A percentile compares a stretch with the other conserved stretches of the same genome.
These are phyloP conservation scores for Erigeron canadensis DNA, from an alignment of 129 eudicot genomes.

Conservation along the genomic window DNA sequence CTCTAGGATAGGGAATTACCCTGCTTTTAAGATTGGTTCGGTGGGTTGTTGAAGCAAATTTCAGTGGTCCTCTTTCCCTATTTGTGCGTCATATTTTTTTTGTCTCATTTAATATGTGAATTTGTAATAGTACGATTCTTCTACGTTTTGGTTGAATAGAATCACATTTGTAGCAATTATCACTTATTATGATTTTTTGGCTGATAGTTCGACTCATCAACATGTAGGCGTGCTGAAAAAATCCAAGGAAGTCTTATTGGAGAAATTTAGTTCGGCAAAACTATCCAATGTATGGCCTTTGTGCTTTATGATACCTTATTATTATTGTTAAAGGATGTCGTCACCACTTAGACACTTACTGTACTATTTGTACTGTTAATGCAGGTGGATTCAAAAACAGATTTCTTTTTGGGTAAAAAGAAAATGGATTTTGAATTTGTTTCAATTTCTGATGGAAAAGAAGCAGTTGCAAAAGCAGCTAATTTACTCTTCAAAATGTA, in stretches of 20 bases:
- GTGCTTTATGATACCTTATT: conserved; percentile 1
- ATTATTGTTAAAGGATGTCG: background rate
- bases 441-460: conserved; percentile 72
- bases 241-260: conserved; percentile 50
- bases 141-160: background rate
- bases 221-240: conserved; percentile 83
- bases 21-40: conserved; percentile 1
- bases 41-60: conserved; percentile 2
- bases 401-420: conserved; percentile 27
- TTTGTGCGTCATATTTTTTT: background rate
- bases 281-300: conserved; percentile 34
- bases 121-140: background rate
- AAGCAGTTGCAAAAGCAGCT: conserved; percentile 82
- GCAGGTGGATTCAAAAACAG: conserved; percentile 45
- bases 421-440: conserved; percentile 50
- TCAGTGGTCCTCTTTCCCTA: background rate
- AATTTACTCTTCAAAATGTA: conserved; percentile 62
- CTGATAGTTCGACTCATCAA: conserved; percentile 8
- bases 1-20: no score
- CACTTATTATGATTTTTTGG: background rate
- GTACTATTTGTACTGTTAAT: background rate
- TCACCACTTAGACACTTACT: background rate
- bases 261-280: conserved; percentile 39
- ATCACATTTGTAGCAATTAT: conserved; percentile 8
- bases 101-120: background rate